Evolutionary conservation across 352 stramenopile genomes (phyloP), one percentile per base, ranked within the genome.

Genomic region (Phytopythium vexans): DNA sequence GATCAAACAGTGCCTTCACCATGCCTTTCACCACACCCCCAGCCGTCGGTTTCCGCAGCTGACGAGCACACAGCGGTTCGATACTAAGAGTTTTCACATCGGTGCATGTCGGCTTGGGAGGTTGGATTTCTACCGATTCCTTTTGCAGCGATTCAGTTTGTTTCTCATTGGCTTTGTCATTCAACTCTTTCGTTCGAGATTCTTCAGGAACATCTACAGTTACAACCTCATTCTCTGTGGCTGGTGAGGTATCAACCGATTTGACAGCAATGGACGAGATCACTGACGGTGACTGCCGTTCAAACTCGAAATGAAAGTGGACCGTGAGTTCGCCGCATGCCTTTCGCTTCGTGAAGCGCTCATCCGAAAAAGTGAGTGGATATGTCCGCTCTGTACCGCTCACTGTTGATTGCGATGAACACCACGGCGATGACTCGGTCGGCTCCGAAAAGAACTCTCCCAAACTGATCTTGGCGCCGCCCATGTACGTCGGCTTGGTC

Each of bases 401-500:
- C 1, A 38, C 6, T 37, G 33, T 41, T 10, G 40, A 27, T n/a
- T 45, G 21, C 15, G 64, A 37, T 4, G 31, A 15, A 39, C 53
- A 53, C 39, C 45, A 58, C 41, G 54, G 45, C 8, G 15, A 5
- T 3, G 40, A 34, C 14, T 12, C 37, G 15, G 57, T 46, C 1
- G 34, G 4, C 2, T 27, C 10, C 15, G 49, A 14, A 8, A 79
- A 72, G 43, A 76, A 63, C 14, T 75, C 70, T 2, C 35, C 56
- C 14, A 79, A 27, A 43, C 61, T 63, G 6, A 69, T 46, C 34
- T 73, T 76, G 4, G 61, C 52, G 14, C 66, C 70, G 3, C 70
- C 70, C 63, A 80, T 74, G 37, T 74, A 80, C 2, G 67, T 77
- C 10, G 60, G 43, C 31, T 77, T 80, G 16, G 72, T 52, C 14